Evolutionary conservation across 139 green algal species (phyloP).

Genomic region (Coelastrella sp.): DNA sequence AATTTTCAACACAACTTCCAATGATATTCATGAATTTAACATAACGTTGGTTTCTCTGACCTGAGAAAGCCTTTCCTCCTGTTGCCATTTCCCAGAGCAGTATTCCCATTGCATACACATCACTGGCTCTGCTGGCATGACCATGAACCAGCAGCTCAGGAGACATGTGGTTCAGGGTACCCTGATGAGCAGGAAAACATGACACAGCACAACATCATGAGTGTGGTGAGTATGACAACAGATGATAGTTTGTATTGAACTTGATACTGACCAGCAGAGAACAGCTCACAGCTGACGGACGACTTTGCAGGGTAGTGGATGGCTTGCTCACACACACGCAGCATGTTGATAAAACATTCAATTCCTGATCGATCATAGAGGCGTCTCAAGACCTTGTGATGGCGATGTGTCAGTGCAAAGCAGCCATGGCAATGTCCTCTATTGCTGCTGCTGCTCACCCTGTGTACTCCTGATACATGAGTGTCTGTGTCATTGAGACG

Average conservation of each 20-base stretch:
- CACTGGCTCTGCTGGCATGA: conserved; percentile 33
- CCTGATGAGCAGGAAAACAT: neutral
- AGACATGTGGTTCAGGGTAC: conserved; percentile 71
- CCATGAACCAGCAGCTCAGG: conserved; percentile 60
- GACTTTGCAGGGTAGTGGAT: no score
- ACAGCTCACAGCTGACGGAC: no score
- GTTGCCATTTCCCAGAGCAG: conserved; percentile 20
- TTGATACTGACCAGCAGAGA: no score
- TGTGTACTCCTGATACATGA: conserved; percentile 57
- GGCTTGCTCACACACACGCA: no score
- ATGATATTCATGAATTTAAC: neutral
- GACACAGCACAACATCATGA: neutral
- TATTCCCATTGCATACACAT: conserved; percentile 60
- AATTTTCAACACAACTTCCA: no score
- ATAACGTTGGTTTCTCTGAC: neutral
- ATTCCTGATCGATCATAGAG: no score
- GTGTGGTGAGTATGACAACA: no score
- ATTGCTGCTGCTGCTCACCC: conserved; percentile 9
- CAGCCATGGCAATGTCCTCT: no score
- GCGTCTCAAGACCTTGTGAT: no score
- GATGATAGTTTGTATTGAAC: no score
- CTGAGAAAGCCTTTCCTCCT: neutral
- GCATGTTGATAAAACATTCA: no score
- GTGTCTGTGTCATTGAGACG: conserved; percentile 41
- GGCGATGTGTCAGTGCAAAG: no score